Conservation (phyloP, 176 grass and related monocot species). For the Oryza punctata region DNA sequence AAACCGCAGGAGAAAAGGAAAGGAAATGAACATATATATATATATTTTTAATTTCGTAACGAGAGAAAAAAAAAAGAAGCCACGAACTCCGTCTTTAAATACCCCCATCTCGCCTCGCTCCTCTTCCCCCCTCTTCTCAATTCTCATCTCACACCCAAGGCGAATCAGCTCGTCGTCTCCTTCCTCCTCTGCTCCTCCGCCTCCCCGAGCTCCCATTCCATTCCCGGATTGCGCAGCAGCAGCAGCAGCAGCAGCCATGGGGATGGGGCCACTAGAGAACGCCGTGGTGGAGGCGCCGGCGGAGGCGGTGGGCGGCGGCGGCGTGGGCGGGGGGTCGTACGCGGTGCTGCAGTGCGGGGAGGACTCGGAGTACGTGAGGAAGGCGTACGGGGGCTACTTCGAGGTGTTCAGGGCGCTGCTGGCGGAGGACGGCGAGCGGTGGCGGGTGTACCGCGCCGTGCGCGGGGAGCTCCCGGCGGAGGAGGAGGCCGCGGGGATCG, state of each 20-base stretch:
- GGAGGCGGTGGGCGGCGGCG: neutral
- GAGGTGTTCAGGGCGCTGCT: constrained; percentile 68
- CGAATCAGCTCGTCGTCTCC: too few species aligned
- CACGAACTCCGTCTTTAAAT: constrained; percentile 23
- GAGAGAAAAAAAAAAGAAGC: too few species aligned
- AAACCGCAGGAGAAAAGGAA: neutral
- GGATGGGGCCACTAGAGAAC: constrained; percentile 42
- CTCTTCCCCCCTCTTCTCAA: neutral
- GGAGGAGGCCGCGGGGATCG: constrained; percentile 44
- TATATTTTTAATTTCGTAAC: neutral
- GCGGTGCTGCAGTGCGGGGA: constrained; percentile 86
- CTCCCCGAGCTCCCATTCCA: constrained; percentile 26
- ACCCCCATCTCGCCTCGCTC: neutral
- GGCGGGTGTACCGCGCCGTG: constrained; percentile 64
- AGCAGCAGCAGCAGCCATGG: constrained; percentile 41
- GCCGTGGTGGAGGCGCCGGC: neutral
- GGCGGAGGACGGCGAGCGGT: constrained; percentile 70
- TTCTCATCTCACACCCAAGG: neutral
- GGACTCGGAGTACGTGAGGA: constrained; percentile 83
- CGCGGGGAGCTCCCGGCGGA: constrained; percentile 60
- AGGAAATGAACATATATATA: neutral
- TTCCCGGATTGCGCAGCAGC: constrained; percentile 16
- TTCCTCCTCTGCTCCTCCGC: neutral
- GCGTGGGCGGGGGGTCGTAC: constrained; percentile 21
- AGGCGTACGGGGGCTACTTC: constrained; percentile 82